Percentiles rank a stretch among this genome's conserved stretches.
These are phyloP conservation scores for Pseudozyma tsukubaensis DNA, from an alignment of 1,284 basidiomycete species.

Conservation along the genomic window DNA sequence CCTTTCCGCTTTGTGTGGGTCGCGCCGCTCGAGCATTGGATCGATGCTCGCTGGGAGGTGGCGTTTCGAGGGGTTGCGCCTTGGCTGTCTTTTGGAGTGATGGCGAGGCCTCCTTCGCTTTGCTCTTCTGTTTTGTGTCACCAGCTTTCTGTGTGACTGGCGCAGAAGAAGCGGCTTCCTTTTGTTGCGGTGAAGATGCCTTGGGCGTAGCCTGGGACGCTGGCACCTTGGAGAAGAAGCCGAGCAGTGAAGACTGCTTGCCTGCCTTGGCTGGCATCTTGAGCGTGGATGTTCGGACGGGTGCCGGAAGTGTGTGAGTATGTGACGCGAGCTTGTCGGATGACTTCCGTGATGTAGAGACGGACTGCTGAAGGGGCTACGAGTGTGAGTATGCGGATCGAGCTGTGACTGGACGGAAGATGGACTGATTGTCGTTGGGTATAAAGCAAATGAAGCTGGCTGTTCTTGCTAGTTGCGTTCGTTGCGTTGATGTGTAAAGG, in stretches of 20 bases:
- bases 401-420: too few species aligned
- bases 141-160: slow-evolving; percentile 1
- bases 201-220: slow-evolving; percentile 22
- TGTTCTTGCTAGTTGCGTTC: too few species aligned
- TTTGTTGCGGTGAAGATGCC: slow-evolving; percentile 12
- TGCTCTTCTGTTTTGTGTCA: slow-evolving; percentile 6
- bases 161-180: neutral
- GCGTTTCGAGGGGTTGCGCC: slow-evolving; percentile 34
- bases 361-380: too few species aligned
- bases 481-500: too few species aligned
- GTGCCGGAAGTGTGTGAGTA: slow-evolving; percentile 7
- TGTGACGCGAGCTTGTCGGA: neutral
- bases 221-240: slow-evolving; percentile 53
- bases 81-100: slow-evolving; percentile 10
- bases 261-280: slow-evolving; percentile 25
- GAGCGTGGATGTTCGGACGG: slow-evolving; percentile 13
- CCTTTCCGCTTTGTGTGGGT: neutral
- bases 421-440: too few species aligned
- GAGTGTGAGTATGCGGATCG: too few species aligned
- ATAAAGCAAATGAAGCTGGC: too few species aligned
- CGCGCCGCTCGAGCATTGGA: slow-evolving; percentile 24
- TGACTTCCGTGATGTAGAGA: neutral
- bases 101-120: slow-evolving; percentile 11
- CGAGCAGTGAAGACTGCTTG: slow-evolving; percentile 56
- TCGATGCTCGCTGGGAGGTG: slow-evolving; percentile 40